Conservation (phyloP, 2,329 filamentous ascomycete genomes). For the Onygena corvina region DNA sequence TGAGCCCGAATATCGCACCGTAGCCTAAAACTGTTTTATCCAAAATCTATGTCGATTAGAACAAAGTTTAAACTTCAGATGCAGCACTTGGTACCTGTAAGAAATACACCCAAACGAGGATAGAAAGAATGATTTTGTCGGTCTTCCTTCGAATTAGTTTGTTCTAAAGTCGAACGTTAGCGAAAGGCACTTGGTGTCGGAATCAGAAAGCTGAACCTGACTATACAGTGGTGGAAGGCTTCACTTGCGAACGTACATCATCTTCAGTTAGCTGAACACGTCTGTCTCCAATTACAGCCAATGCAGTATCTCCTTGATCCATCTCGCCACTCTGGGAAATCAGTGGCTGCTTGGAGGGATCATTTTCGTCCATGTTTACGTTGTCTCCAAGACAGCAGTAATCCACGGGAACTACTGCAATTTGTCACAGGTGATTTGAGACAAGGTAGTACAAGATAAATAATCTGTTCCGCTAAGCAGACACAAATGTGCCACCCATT, state of each 20-base stretch:
- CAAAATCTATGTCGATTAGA: constrained; percentile 31
- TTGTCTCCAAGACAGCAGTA: neutral
- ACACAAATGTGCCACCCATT: neutral
- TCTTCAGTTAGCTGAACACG: constrained; percentile 21
- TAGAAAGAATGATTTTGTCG: constrained; percentile 45
- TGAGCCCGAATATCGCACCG: constrained; percentile 45
- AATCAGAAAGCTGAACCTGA: neutral
- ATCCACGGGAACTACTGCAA: neutral
- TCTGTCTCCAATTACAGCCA: constrained; percentile 8
- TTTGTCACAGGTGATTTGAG: no score
- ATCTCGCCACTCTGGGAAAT: neutral
- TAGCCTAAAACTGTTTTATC: constrained; percentile 49
- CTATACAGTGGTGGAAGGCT: neutral
- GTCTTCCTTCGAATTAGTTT: constrained; percentile 50
- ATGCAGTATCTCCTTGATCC: constrained; percentile 2
- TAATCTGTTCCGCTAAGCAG: neutral
- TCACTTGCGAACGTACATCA: constrained; percentile 19
- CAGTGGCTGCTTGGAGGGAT: neutral
- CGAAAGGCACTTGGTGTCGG: neutral
- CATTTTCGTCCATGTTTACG: neutral
- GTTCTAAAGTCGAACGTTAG: constrained; percentile 27
- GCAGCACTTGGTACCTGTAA: constrained; percentile 24
- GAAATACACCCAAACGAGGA: constrained; percentile 38
- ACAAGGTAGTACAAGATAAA: neutral
- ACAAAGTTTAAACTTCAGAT: neutral